Evolutionary conservation across 2,329 filamentous ascomycete genomes (phyloP).

Genomic region (Trichoderma sp.): DNA sequence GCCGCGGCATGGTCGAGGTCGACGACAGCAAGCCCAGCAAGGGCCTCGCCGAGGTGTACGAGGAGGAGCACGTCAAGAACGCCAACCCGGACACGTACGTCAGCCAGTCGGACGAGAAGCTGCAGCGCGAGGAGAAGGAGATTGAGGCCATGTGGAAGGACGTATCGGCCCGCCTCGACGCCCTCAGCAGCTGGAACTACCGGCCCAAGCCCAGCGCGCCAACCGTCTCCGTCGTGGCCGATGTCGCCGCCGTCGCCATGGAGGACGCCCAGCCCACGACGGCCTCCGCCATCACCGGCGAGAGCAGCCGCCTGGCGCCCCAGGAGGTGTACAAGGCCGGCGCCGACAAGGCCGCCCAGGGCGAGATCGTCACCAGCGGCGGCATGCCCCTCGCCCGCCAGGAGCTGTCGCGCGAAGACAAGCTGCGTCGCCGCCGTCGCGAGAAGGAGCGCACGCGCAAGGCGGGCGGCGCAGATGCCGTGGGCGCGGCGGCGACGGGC

Average conservation of each 20-base stretch:
- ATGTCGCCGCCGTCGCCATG: conserved; percentile 89
- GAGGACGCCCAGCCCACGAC: conserved; percentile 90
- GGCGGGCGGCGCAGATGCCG: conserved; percentile 46
- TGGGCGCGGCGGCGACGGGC: conserved; percentile 25
- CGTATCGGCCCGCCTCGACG: conserved; percentile 75
- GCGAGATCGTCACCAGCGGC: conserved; percentile 73
- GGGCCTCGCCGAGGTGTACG: conserved; percentile 87
- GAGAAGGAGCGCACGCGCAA: conserved; percentile 84
- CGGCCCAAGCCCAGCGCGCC: conserved; percentile 81
- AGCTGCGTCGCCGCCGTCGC: conserved; percentile 68
- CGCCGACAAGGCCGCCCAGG: conserved; percentile 59
- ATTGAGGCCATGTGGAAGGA: conserved; percentile 81
- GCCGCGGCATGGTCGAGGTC: conserved; percentile 73
- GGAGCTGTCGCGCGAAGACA: conserved; percentile 87
- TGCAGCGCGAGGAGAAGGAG: conserved; percentile 77
- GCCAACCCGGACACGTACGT: conserved; percentile 76
- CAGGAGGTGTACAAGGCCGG: conserved; percentile 92
- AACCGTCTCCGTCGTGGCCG: conserved; percentile 80
- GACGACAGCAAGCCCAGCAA: conserved; percentile 86
- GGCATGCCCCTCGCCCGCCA: conserved; percentile 75
- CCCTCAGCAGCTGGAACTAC: conserved; percentile 91
- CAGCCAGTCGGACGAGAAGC: conserved; percentile 77
- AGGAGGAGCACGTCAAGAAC: conserved; percentile 80
- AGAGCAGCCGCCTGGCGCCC: conserved; percentile 76
- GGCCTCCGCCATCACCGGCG: conserved; percentile 67